phyloP scores from a whole-genome alignment of 371 early-diverging fungal genomes.

The Mucor mucedo region DNA sequence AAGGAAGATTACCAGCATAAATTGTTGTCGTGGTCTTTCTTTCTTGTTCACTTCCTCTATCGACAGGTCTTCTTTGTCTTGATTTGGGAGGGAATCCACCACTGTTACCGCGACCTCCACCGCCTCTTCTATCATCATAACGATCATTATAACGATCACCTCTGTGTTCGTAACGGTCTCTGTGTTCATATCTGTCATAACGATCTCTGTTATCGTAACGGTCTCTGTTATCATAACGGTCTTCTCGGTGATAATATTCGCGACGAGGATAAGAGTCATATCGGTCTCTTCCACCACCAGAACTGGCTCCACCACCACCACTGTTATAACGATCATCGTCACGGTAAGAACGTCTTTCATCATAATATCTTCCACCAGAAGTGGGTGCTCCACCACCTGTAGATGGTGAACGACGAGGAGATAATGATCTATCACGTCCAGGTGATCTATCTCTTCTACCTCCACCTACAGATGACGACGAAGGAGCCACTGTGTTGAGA shows the following conservation, averaged over 20 bases:
- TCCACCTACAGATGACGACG: constrained; percentile 23
- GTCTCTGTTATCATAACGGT: constrained; percentile 47
- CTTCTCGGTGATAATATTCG: constrained; percentile 25
- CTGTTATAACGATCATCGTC: constrained; percentile 40
- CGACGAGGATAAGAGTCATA: constrained; percentile 44
- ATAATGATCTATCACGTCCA: constrained; percentile 56
- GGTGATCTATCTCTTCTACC: constrained; percentile 29
- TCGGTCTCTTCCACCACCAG: constrained; percentile 46
- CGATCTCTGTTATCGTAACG: constrained; percentile 36
- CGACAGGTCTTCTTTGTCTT: constrained; percentile 63
- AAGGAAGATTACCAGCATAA: constrained; percentile 85
- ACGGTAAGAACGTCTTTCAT: constrained; percentile 32
- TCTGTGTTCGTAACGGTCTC: constrained; percentile 40
- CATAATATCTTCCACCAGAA: constrained; percentile 27
- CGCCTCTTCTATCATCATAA: constrained; percentile 35
- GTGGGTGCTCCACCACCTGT: constrained; percentile 6
- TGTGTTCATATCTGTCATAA: constrained; percentile 44
- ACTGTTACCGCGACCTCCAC: constrained; percentile 30
- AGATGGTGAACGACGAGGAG: constrained; percentile 52
- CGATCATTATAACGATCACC: constrained; percentile 32
- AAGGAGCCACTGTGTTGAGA: constrained; percentile 25
- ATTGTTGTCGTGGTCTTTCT: constrained; percentile 67
- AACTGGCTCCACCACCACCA: constrained; percentile 27
- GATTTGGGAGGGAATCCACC: constrained; percentile 54
- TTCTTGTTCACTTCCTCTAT: constrained; percentile 74